Percentiles rank a stretch among this genome's conserved stretches.
Evolutionary conservation across 768 basidiomycete species (phyloP).

Genomic region (Rubroboletus pulcherrimus): DNA sequence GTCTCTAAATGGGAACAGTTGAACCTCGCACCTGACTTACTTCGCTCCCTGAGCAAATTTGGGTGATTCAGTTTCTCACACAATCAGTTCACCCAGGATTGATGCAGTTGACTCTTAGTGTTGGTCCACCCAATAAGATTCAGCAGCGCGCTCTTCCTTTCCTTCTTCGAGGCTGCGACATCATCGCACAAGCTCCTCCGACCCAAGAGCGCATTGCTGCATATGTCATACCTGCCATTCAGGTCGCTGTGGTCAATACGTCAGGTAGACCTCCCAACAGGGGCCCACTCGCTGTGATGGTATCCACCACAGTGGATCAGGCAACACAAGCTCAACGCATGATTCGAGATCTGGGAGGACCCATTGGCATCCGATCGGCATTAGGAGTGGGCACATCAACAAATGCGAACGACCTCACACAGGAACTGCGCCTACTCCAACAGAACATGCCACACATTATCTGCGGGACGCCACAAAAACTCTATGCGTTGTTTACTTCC

Average conservation of each 20-base stretch:
- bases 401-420: conserved; percentile 54
- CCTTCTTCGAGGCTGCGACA: conserved; percentile 88
- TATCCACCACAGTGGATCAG: conserved; percentile 98
- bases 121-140: conserved; percentile 98
- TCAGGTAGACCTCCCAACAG: conserved; percentile 53
- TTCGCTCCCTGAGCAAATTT: conserved; percentile 88
- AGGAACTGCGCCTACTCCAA: conserved; percentile 79
- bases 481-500: conserved; percentile 85
- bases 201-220: conserved; percentile 98
- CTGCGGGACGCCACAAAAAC: conserved; percentile 95
- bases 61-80: conserved; percentile 55
- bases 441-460: conserved; percentile 94
- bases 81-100: conserved; percentile 11
- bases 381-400: conserved; percentile 80
- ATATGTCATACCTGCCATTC: conserved; percentile 90
- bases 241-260: conserved; percentile 69
- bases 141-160: conserved; percentile 96
- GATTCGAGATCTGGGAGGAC: conserved; percentile 90
- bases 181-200: conserved; percentile 97
- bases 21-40: conserved; percentile 76
- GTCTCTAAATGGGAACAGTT: conserved; percentile 97
- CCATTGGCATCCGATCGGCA: conserved; percentile 88
- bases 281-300: conserved; percentile 83
- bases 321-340: conserved; percentile 95
- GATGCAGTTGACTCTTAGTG: conserved; percentile 42